Evolutionary conservation across 2,329 filamentous ascomycete genomes (phyloP).

Genomic region (Furcasterigmium furcatum): DNA sequence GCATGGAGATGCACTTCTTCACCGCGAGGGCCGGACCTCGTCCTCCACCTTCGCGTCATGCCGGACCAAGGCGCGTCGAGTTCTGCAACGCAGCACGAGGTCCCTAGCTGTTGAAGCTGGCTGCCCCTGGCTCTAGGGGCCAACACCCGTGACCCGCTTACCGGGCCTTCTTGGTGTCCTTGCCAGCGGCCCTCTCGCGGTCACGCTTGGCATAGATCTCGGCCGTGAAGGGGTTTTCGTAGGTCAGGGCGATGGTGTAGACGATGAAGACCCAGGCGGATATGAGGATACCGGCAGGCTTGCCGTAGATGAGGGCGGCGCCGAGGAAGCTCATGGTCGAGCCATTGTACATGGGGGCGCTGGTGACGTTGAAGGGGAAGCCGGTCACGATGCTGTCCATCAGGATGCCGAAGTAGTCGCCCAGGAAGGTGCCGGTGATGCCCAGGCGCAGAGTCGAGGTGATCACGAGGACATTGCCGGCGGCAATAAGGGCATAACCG

Average conservation of each 20-base stretch:
- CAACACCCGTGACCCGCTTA: slow-evolving; percentile 17
- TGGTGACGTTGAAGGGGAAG: slow-evolving; percentile 92
- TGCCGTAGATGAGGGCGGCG: slow-evolving; percentile 78
- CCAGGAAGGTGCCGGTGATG: slow-evolving; percentile 92
- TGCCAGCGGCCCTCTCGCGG: slow-evolving; percentile 44
- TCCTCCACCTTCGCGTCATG: neutral
- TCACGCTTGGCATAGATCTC: slow-evolving; percentile 90
- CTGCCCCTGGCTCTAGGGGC: neutral
- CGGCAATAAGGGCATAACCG: slow-evolving; percentile 67
- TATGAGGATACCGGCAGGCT: slow-evolving; percentile 79
- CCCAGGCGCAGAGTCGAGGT: slow-evolving; percentile 89
- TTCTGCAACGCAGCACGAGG: neutral
- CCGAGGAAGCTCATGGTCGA: slow-evolving; percentile 90
- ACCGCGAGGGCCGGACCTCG: neutral
- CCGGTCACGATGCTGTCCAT: slow-evolving; percentile 94
- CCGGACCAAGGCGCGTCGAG: neutral
- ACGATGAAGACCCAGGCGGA: slow-evolving; percentile 71
- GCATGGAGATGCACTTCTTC: neutral
- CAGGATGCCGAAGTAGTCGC: slow-evolving; percentile 97
- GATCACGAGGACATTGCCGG: slow-evolving; percentile 81
- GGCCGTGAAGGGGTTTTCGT: slow-evolving; percentile 92
- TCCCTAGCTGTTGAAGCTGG: slow-evolving; percentile 1
- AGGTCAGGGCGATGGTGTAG: slow-evolving; percentile 78
- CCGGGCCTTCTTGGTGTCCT: slow-evolving; percentile 49
- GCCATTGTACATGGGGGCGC: slow-evolving; percentile 95